These are phyloP conservation scores for Mycena leptocephala DNA, from an alignment of 768 basidiomycete genomes.

Conservation along the genomic window DNA sequence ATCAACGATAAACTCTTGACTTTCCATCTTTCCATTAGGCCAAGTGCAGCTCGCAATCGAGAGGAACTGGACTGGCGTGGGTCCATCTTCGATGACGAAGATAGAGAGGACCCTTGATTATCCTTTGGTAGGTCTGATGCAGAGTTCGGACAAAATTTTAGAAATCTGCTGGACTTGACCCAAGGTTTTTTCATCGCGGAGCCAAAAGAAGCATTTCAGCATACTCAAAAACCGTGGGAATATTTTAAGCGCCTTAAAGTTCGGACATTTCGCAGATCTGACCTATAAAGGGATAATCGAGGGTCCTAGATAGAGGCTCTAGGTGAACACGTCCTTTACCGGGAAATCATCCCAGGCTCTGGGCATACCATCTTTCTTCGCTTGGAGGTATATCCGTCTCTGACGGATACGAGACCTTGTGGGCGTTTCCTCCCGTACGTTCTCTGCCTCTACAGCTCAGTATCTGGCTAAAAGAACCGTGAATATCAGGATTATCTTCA, in stretches of 20 bases:
- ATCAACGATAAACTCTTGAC: too few species aligned
- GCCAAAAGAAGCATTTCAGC: too few species aligned
- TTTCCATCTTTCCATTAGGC: not conserved
- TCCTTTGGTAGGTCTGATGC: too few species aligned
- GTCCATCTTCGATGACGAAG: not conserved
- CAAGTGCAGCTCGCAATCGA: not conserved
- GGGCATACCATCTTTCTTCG: not conserved
- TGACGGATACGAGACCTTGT: not conserved
- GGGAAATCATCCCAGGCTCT: not conserved
- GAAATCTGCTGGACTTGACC: too few species aligned
- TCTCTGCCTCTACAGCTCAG: not conserved
- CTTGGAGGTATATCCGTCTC: not conserved
- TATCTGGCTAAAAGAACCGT: not conserved
- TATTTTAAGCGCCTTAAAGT: too few species aligned
- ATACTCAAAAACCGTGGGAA: too few species aligned
- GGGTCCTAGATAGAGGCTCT: too few species aligned
- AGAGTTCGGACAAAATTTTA: too few species aligned
- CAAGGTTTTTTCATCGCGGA: too few species aligned
- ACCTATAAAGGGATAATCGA: too few species aligned
- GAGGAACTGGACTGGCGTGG: constrained; percentile 7
- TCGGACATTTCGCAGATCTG: too few species aligned
- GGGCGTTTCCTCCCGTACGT: constrained; percentile 2
- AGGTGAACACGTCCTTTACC: not conserved
- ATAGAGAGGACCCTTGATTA: too few species aligned
- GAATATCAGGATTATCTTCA: constrained; percentile 1